These are phyloP conservation scores for Shiraia bambusicola DNA, from an alignment of 2,329 filamentous ascomycete genomes.

Conservation along the genomic window DNA sequence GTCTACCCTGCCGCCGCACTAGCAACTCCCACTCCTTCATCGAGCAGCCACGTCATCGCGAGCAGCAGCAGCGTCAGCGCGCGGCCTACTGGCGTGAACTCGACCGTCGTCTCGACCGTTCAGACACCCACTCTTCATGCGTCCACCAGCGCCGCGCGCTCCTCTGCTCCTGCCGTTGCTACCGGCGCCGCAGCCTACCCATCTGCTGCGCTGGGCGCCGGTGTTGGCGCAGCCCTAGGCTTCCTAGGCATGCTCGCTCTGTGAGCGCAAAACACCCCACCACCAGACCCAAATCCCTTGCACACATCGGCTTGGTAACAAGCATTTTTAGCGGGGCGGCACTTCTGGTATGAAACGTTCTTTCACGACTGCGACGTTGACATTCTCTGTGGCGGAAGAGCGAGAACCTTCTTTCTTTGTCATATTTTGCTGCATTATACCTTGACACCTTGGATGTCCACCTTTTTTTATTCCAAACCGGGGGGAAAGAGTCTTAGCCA, in stretches of 20 bases:
- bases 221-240: conserved; percentile 45
- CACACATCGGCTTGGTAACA: conserved; percentile 5
- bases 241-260: conserved; percentile 48
- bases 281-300: conserved; percentile 4
- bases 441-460: conserved; percentile 8
- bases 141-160: conserved; percentile 6
- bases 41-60: conserved; percentile 4
- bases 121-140: conserved; percentile 25
- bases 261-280: conserved; percentile 36
- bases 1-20: conserved; percentile 32
- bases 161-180: conserved; percentile 13
- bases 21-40: conserved; percentile 18
- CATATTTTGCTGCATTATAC: conserved; percentile 17
- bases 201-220: conserved; percentile 42
- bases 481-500: too few relatives aligned
- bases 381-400: conserved; percentile 23
- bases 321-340: conserved; percentile 24
- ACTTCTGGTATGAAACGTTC: conserved; percentile 29
- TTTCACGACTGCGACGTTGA: conserved; percentile 38
- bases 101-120: conserved; percentile 21
- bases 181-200: conserved; percentile 40
- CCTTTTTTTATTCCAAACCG: too few relatives aligned
- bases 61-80: conserved; percentile 19
- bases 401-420: too few relatives aligned
- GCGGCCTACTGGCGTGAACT: conserved; percentile 18